These are phyloP conservation scores for Cyclotella distinguenda DNA, from an alignment of 108 stramenopile species.

Conservation along the genomic window DNA sequence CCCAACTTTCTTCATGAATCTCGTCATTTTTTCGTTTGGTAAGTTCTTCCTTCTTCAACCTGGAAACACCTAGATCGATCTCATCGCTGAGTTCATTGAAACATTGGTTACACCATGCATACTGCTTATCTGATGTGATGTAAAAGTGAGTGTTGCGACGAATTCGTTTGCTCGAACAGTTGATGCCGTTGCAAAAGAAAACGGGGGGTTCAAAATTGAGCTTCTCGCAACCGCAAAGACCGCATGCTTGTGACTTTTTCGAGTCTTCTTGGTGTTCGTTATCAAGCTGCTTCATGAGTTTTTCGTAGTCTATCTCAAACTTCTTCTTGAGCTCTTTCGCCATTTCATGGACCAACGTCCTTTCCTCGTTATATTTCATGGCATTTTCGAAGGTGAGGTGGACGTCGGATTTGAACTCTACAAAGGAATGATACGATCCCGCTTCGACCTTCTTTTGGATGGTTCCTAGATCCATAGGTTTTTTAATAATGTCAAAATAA, in stretches of 20 bases:
- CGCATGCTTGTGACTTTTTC: slow-evolving; percentile 87
- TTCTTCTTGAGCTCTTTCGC: slow-evolving; percentile 84
- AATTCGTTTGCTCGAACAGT: slow-evolving; percentile 90
- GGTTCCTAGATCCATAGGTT: slow-evolving; percentile 97
- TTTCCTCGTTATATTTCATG: slow-evolving; percentile 91
- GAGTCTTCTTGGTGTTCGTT: slow-evolving; percentile 76
- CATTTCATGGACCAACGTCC: slow-evolving; percentile 92
- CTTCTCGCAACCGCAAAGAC: slow-evolving; percentile 90
- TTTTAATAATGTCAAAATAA: slow-evolving; percentile 91
- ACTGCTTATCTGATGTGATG: slow-evolving; percentile 88
- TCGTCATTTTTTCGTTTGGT: slow-evolving; percentile 95
- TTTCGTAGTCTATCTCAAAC: slow-evolving; percentile 75
- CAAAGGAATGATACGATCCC: slow-evolving; percentile 79
- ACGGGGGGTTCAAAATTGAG: slow-evolving; percentile 95
- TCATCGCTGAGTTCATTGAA: slow-evolving; percentile 86
- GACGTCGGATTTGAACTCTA: slow-evolving; percentile 86
- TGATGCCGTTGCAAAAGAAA: slow-evolving; percentile 95
- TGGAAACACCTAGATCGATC: slow-evolving; percentile 85
- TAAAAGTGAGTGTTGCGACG: slow-evolving; percentile 95
- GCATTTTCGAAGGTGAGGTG: slow-evolving; percentile 95
- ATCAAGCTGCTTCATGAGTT: slow-evolving; percentile 78
- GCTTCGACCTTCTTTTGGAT: slow-evolving; percentile 82
- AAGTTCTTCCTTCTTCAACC: slow-evolving; percentile 83
- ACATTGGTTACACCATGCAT: slow-evolving; percentile 94
- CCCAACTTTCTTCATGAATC: slow-evolving; percentile 92